Base-by-base conservation (phyloP, 495 filamentous ascomycete genomes). In the Hypoxylon subgilvum region DNA sequence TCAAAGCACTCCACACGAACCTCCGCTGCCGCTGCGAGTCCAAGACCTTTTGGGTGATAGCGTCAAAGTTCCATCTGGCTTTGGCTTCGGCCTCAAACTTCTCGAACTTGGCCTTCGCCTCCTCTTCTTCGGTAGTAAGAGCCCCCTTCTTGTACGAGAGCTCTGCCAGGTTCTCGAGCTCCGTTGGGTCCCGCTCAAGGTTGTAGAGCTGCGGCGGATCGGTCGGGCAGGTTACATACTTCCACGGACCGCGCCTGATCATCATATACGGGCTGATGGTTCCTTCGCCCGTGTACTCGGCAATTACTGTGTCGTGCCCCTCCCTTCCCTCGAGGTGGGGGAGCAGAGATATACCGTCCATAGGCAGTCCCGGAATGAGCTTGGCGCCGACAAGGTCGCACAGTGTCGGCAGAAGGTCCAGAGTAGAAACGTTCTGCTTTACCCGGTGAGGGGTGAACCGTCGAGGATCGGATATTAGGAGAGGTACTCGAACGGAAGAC, bases 261-360 rank as follows among this genome's bases (percentile, higher is more conserved):
- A 96, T 96, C 74, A 94, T 87, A n/a, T 92, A 77, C 0, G 91
- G 91, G 4, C 87, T 84, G 52, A 92, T 80, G 2, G 91, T 94
- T 36, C 91, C 91, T 72, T 96, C 91, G 14, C 88, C 91, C 69
- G 89, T 91, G 72, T 95, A 96, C 72, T 96, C 91, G 48, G 88
- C 90, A 63, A 90, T 86, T 16, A 90, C 90, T 8, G 86, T 90
- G 59, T 96, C 90, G 56, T 79, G 78, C 14, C 84, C 82, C 3
- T 81, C 74, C 7, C 73, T 72, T 9, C 84, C 87, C 25, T 85
- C 76, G 18, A 95, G 74, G 63, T 91, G 86, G 9, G 88, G 86
- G 22, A 89, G 69, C 34, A 96, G 72, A 16, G 87, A 89, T 9
- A 80, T 75, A 28, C 91, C 91, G 57, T 96, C 91, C 70, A 95